Conservation (phyloP, 495 filamentous ascomycete genomes). For the Talaromyces thailandensis region DNA sequence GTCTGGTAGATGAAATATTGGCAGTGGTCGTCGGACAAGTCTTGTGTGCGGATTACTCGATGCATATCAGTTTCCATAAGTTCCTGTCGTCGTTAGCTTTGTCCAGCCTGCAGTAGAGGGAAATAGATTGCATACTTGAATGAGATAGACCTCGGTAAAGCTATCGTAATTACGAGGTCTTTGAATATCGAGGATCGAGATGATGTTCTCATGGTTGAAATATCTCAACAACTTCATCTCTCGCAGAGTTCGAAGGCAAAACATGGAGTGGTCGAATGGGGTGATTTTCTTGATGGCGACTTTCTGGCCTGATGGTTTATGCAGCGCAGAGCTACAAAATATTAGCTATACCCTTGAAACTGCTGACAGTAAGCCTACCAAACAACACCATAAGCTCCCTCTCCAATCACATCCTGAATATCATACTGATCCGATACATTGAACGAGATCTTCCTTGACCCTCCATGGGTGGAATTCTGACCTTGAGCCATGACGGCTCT, state of each 20-base stretch:
- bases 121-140: conserved; percentile 57
- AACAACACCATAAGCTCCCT: conserved; percentile 97
- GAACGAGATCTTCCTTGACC: conserved; percentile 96
- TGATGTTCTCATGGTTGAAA: conserved; percentile 99
- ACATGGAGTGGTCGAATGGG: conserved; percentile 98
- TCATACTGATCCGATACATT: conserved; percentile 99
- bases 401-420: conserved; percentile 97
- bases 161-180: conserved; percentile 91
- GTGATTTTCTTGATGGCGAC: conserved; percentile 99
- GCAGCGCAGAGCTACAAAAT: conserved; percentile 76
- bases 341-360: conserved; percentile 1
- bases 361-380: conserved; percentile 59
- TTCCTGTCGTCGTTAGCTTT: conserved; percentile 47
- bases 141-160: conserved; percentile 98
- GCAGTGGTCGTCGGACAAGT: conserved; percentile 97
- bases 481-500: conserved; percentile 32
- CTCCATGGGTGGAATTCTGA: conserved; percentile 35
- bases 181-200: conserved; percentile 98
- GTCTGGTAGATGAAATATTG: conserved; percentile 99
- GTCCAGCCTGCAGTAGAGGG: neutral
- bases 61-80: conserved; percentile 99
- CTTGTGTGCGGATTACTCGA: conserved; percentile 96
- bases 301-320: conserved; percentile 97
- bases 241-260: conserved; percentile 90
- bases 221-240: conserved; percentile 99